Base-by-base conservation (phyloP, 2,329 filamentous ascomycete species). In the Fusarium chaquense region DNA sequence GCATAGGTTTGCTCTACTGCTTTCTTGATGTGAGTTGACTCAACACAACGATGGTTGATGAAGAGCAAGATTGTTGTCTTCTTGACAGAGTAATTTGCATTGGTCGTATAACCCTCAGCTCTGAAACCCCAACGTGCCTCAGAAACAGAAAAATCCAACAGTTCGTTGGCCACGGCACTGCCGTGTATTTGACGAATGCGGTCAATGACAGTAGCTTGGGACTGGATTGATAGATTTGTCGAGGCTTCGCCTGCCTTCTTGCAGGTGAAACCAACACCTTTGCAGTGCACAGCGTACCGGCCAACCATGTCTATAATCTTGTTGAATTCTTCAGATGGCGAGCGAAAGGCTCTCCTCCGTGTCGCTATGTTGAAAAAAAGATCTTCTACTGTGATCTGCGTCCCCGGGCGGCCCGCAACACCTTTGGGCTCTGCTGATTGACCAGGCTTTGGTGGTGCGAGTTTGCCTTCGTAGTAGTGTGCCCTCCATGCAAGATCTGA, bases 271-370 rank as follows among this genome's bases (percentile, higher is more conserved):
- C 92, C 92, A 15, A 99, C 94, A n/a, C 92, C 90, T 57, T 88
- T 83, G 77, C 95, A 98, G 79, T 99, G 96, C 12, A 99, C 88
- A 30, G 96, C 93, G 81, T 99, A 98, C 44, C 93, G 90, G 16
- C 96, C 94, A 11, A 98, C 92, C 77, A 98, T 89, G 77, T 99
- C 96, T 28, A 98, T 90, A 59, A 99, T 98, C 81, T 98, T 99
- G 75, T 97, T 94, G 82, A 97, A 98, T 78, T 99, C 97, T 76
- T 99, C 96, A 38, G 94, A 93, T 20, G 92, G 83, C 16, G 95
- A 98, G 41, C 96, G 89, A 76, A 99, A 99, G 13, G 97, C 96
- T 70, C 90, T 89, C 36, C 94, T 89, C 26, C 96, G 89, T 11
- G 92, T 97, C 0, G 94, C 94, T 1, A 98, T 89, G 75, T 98